A percentile compares a stretch with the other conserved stretches of the same genome.
phyloP scores from a whole-genome alignment of 2,329 filamentous ascomycete species.

The Kalaharituber pfeilii region DNA sequence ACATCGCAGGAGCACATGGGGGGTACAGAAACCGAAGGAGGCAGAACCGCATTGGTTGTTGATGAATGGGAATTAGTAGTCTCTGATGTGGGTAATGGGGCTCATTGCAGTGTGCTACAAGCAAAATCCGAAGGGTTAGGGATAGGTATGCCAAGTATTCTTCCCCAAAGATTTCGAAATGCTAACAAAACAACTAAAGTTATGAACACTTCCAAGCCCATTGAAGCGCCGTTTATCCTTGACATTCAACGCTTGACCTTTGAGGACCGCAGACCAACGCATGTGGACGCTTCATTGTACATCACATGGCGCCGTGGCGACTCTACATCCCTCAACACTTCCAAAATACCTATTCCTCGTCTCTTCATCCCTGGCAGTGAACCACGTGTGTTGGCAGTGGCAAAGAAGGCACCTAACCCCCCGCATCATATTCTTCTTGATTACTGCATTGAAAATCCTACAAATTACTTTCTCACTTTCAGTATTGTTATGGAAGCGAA shows the following conservation, averaged over 20 bases:
- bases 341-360: constrained; percentile 57
- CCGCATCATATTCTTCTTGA: constrained; percentile 30
- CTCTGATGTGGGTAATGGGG: constrained; percentile 5
- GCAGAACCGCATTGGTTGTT: constrained; percentile 5
- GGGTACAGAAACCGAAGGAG: not conserved
- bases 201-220: constrained; percentile 10
- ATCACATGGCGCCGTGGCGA: constrained; percentile 58
- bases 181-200: constrained; percentile 3
- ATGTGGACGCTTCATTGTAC: constrained; percentile 55
- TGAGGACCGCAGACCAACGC: constrained; percentile 62
- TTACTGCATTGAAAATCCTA: constrained; percentile 80
- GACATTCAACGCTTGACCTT: constrained; percentile 58
- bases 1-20: not conserved
- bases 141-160: not conserved
- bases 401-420: constrained; percentile 10
- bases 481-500: constrained; percentile 80
- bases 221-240: constrained; percentile 53
- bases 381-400: constrained; percentile 55
- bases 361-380: constrained; percentile 68
- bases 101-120: constrained; percentile 1
- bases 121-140: not conserved
- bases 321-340: constrained; percentile 36
- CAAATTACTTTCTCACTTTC: constrained; percentile 86
- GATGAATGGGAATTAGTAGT: constrained; percentile 10
- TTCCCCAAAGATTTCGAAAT: not conserved